Base-by-base conservation (phyloP, 2,329 filamentous ascomycete genomes). In the Moelleriella libera region DNA sequence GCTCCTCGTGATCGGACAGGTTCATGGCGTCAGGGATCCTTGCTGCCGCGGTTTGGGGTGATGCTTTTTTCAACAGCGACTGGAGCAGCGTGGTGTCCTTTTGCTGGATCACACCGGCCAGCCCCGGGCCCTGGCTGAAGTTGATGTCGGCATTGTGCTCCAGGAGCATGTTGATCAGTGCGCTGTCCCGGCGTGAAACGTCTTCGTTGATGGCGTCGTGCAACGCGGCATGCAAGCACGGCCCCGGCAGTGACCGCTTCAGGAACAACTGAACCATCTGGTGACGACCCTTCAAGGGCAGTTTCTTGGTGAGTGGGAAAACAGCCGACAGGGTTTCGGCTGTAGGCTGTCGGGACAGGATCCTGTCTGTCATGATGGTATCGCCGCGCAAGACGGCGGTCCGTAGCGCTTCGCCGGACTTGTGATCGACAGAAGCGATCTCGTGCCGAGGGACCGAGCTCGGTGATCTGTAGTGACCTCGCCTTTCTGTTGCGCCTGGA, bases 131-230 rank as follows among this genome's bases (percentile, higher is more conserved):
- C 30, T 71, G 68, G 41, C 72, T 71, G 47, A 71, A 74, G 51
- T 76, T 77, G 39, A 76, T 66, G 44, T 78, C 74, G 4, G 72
- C 72, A 11, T 72, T 69, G 50, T 75, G 63, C 2, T 67, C 63
- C 5, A 80, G 60, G 4, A 80, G 60, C 5, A 80, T 63, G 6
- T 67, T 64, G 47, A 80, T 73, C 9, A 80, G 59, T 2, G 66
- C 63, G 41, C 71, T 67, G 40, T 80, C 76, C 39, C 73, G 64
- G 41, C 65, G 62, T 0, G 68, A 65, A 1, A 65, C 63, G 10
- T 68, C 63, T 41, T 76, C 70, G 11, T 68, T 65, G 41, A 79
- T 70, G n/a, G 71, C 71, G 29, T 71, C 67, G 49, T 77, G 70
- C 2, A 80, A 56, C 2, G 73, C 72, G 0, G 62, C 62, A 43